Conservation (phyloP, 2,329 filamentous ascomycete species). For the Aureobasidium mangrovei region DNA sequence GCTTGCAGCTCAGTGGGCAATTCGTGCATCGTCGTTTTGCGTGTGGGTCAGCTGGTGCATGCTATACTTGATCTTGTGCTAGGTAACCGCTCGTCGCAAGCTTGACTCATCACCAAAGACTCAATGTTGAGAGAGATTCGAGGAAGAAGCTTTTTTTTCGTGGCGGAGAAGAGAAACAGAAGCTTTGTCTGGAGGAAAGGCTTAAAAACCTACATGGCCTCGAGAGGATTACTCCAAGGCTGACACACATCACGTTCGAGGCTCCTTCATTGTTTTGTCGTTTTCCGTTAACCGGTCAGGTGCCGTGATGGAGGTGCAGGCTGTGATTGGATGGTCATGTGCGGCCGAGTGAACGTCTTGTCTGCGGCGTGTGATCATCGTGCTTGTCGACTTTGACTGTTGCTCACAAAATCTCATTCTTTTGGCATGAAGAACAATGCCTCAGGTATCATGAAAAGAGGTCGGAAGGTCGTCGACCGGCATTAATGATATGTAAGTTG, state of each 20-base stretch:
- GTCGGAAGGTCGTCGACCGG: background rate
- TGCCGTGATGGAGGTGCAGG: conserved; percentile 5
- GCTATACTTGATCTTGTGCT: background rate
- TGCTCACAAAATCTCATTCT: too few relatives aligned
- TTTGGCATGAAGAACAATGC: too few relatives aligned
- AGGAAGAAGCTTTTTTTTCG: background rate
- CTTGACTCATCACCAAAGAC: conserved; percentile 1
- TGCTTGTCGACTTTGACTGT: background rate
- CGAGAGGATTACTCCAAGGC: background rate
- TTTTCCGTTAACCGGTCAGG: background rate
- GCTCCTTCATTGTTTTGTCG: background rate
- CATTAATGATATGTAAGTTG: background rate
- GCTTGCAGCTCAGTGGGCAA: conserved; percentile 24
- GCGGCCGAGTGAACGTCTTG: background rate
- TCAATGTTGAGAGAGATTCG: background rate
- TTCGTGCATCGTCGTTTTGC: conserved; percentile 23
- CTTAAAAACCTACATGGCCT: background rate
- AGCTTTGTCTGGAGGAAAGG: background rate
- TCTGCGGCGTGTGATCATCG: conserved; percentile 8
- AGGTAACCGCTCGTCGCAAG: conserved; percentile 1
- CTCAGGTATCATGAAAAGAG: background rate
- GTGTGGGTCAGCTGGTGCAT: background rate
- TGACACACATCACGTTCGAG: background rate
- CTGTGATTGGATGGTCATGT: conserved; percentile 8
- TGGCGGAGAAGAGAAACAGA: background rate